Base-by-base conservation (phyloP, 2,329 filamentous ascomycete genomes). In the Trichoderma brevicompactum region DNA sequence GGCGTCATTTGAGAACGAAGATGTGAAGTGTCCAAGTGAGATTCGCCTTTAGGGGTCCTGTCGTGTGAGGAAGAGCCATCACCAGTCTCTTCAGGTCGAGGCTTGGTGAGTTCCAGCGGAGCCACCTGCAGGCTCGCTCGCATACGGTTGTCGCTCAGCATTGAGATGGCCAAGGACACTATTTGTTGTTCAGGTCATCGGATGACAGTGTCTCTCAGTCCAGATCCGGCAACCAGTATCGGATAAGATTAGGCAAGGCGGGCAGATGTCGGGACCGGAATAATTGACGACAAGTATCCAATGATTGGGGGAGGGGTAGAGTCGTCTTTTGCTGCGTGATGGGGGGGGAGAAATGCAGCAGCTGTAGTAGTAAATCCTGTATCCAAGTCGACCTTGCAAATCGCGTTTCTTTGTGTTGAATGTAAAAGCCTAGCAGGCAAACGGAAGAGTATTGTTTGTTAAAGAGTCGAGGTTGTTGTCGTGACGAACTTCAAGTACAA, bases 1-100 rank as follows among this genome's bases (percentile, higher is more conserved):
- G 92, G 91, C 55, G 91, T 94, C 78, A 94, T 90, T 70, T 92
- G 88, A 54, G 84, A 79, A 70, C 83, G 77, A 49, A 79, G 72
- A 73, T 83, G 81, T 55, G 79, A 64, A 28, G 23, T 17, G 17
- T 61, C 56, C 15, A 46, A 17, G 9, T 23, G 48, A 38, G 63
- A 41, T 44, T 56, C 54, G 36, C 49, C 77, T 66, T 79, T 79
- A 61, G 75, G 74, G 68, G 77, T 77, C 55, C 52, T 50, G 13
- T 74, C 68, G n/a, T 68, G 65, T 38, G 71, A 69, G 40, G 72
- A 70, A 46, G 73, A 72, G 67, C 71, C 76, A 76, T 78, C 67
- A 70, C 70, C 69, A 66, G 65, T 63, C 19, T 69, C 53, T 44
- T 72, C 69, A 61, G 70, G 55, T 61, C 70, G 73, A 52, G 74